These are phyloP conservation scores for Aspergillus carlsbadensis DNA, from an alignment of 495 filamentous ascomycete species.

Conservation along the genomic window DNA sequence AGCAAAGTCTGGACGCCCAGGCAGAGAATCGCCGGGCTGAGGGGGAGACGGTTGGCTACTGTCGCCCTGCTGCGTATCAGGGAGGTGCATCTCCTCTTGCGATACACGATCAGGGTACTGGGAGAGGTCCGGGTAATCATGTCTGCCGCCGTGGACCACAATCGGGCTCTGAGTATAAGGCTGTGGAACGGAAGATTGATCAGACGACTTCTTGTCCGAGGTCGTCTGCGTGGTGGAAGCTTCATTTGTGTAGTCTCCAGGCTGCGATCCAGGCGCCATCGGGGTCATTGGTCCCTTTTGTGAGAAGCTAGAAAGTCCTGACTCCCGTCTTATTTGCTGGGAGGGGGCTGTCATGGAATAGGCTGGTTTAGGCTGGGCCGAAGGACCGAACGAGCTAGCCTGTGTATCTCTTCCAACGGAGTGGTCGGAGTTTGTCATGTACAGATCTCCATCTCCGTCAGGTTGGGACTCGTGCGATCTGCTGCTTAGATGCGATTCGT, in stretches of 20 bases:
- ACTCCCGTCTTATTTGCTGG: slow-evolving; percentile 51
- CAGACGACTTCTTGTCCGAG: slow-evolving; percentile 68
- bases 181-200: slow-evolving; percentile 43
- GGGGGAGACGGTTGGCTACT: slow-evolving; percentile 41
- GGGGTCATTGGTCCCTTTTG: slow-evolving; percentile 74
- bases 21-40: slow-evolving; percentile 19
- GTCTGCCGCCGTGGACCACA: slow-evolving; percentile 31
- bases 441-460: slow-evolving; percentile 60
- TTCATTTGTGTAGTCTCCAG: slow-evolving; percentile 74
- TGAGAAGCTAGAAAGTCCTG: slow-evolving; percentile 52
- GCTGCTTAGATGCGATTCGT: slow-evolving; percentile 56
- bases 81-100: slow-evolving; percentile 43
- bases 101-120: slow-evolving; percentile 42
- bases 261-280: slow-evolving; percentile 72
- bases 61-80: slow-evolving; percentile 44
- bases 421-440: slow-evolving; percentile 49
- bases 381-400: slow-evolving; percentile 51
- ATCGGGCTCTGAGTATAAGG: slow-evolving; percentile 60
- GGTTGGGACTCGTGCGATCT: slow-evolving; percentile 55
- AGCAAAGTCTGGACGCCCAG: slow-evolving; percentile 24
- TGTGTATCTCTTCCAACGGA: slow-evolving; percentile 42
- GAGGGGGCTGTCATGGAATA: slow-evolving; percentile 52
- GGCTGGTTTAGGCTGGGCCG: slow-evolving; percentile 49
- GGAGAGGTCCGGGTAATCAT: slow-evolving; percentile 38
- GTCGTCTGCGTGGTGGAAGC: slow-evolving; percentile 82